These are phyloP conservation scores for Ramaria rubella DNA, from an alignment of 768 basidiomycete genomes.

Conservation along the genomic window DNA sequence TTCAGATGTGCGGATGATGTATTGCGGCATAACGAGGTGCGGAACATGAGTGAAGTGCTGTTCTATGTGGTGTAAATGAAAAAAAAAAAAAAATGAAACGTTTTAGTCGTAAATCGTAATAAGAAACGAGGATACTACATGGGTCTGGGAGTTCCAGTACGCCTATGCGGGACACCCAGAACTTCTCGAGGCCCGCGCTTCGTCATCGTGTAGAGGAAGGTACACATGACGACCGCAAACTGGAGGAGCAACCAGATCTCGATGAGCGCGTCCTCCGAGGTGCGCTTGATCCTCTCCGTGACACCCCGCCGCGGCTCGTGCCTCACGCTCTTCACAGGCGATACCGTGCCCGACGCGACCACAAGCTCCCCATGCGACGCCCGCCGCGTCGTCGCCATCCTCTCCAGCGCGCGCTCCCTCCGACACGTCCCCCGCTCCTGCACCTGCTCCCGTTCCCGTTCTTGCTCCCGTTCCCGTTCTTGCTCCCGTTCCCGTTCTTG, in stretches of 20 bases:
- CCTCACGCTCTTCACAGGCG: neutral
- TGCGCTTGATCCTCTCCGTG: constrained; percentile 1
- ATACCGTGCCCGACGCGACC: neutral
- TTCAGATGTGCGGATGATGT: too few relatives aligned
- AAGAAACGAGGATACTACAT: too few relatives aligned
- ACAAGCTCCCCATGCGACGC: neutral
- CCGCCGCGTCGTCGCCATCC: neutral
- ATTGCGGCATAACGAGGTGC: too few relatives aligned
- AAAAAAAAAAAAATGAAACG: too few relatives aligned
- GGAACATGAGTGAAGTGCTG: too few relatives aligned
- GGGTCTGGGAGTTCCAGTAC: too few relatives aligned
- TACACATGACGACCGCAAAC: constrained; percentile 63
- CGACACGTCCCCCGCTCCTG: constrained; percentile 53
- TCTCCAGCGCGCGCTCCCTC: constrained; percentile 23
- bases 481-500: constrained; percentile 50
- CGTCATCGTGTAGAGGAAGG: constrained; percentile 80
- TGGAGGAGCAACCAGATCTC: constrained; percentile 85
- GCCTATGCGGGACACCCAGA: constrained; percentile 11
- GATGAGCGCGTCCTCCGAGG: constrained; percentile 36
- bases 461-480: neutral
- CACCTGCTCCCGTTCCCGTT: constrained; percentile 27
- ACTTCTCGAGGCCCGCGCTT: constrained; percentile 68
- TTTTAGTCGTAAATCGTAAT: too few relatives aligned
- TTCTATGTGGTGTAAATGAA: too few relatives aligned
- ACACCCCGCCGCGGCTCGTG: neutral